Conservation (phyloP, 2,329 filamentous ascomycete species). For the Fusarium devonianum region DNA sequence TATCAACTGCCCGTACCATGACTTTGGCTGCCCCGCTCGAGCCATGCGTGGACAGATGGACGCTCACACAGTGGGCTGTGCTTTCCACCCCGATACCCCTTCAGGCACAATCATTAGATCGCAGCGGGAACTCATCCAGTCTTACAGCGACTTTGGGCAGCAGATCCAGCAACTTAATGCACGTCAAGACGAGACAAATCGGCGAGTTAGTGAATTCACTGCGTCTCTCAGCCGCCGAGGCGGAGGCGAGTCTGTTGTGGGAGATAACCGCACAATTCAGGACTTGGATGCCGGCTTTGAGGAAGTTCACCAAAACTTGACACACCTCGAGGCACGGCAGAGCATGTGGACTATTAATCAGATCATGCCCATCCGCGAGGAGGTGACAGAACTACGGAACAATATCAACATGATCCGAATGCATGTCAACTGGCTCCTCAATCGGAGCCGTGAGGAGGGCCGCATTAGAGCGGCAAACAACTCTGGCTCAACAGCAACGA, state of each 20-base stretch:
- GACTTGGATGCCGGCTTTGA: conserved; percentile 57
- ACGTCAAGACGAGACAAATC: conserved; percentile 46
- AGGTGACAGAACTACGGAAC: conserved; percentile 66
- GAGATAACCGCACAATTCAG: conserved; percentile 57
- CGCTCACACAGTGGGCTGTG: conserved; percentile 57
- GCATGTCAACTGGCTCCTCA: conserved; percentile 67
- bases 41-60: conserved; percentile 49
- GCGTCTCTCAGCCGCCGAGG: conserved; percentile 50
- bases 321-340: conserved; percentile 66
- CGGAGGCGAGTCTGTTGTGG: conserved; percentile 52
- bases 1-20: conserved; percentile 56
- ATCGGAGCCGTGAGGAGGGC: conserved; percentile 58
- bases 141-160: conserved; percentile 46
- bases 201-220: conserved; percentile 50
- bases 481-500: conserved; percentile 43
- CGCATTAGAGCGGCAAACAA: conserved; percentile 49
- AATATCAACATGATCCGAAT: conserved; percentile 65
- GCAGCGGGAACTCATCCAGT: conserved; percentile 57
- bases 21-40: conserved; percentile 48
- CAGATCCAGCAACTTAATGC: conserved; percentile 48
- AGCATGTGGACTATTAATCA: conserved; percentile 69
- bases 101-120: conserved; percentile 59
- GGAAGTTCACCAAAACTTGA: conserved; percentile 63
- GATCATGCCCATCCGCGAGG: conserved; percentile 67
- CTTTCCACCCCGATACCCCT: conserved; percentile 58